A percentile compares a stretch with the other conserved stretches of the same genome.
Evolutionary conservation across 805 yeast genomes (phyloP).

Genomic region (Tetrapisispora pingtungensis): DNA sequence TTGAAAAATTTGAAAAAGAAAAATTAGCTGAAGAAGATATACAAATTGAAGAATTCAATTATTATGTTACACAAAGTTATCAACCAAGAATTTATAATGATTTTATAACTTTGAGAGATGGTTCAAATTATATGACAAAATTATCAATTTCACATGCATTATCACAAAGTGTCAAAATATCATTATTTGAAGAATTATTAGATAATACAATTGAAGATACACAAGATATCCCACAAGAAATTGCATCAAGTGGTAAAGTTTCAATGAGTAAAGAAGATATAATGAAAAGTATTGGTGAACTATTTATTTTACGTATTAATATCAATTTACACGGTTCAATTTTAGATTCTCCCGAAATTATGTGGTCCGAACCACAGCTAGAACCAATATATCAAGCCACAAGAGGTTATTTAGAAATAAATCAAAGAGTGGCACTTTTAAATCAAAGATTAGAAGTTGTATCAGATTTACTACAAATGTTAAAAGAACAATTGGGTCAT

Average conservation of each 20-base stretch:
- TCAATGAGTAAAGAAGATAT: constrained; percentile 90
- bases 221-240: constrained; percentile 92
- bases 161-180: constrained; percentile 91
- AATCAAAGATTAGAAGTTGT: constrained; percentile 92
- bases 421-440: constrained; percentile 80
- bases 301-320: constrained; percentile 77
- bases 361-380: constrained; percentile 98
- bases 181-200: constrained; percentile 89
- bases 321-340: constrained; percentile 81
- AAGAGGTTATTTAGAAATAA: constrained; percentile 88
- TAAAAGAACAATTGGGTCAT: constrained; percentile 94
- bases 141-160: constrained; percentile 90
- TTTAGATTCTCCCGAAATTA: constrained; percentile 89
- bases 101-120: constrained; percentile 86
- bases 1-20: constrained; percentile 87
- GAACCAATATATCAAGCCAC: constrained; percentile 98
- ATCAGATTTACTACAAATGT: constrained; percentile 85
- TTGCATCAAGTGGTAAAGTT: constrained; percentile 90
- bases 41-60: constrained; percentile 90
- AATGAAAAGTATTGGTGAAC: constrained; percentile 94
- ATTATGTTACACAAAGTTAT: constrained; percentile 84
- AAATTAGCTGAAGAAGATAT: constrained; percentile 76
- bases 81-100: constrained; percentile 95
- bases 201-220: constrained; percentile 96
- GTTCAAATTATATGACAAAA: constrained; percentile 80